Base-by-base conservation (phyloP, 2,329 filamentous ascomycete genomes). In the Ophiostoma pallidulum region DNA sequence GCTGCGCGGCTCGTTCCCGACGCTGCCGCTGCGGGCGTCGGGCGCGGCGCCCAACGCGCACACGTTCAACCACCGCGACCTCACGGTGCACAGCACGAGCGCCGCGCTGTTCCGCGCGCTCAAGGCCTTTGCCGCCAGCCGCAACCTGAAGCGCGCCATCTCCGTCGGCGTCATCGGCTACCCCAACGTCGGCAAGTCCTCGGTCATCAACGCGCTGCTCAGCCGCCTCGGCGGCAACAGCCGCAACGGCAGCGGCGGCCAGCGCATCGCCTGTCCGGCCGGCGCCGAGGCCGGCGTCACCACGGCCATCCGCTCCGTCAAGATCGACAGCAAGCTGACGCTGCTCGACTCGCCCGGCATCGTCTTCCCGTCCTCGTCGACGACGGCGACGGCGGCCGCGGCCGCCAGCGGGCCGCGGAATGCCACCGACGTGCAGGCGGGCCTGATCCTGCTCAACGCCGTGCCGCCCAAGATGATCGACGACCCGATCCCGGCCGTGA, bases 101-200 rank as follows among this genome's bases (percentile, higher is more conserved):
- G 76, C 85, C 45, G 82, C 87, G 0, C 78, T 96, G 9, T 89
- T 96, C 73, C 86, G 83, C 58, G 86, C 90, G 1, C 78, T 96
- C 52, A 96, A 96, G 72, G 83, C 86, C 37, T 96, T 86, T 61
- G 86, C 90, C 9, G 83, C 86, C 49, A 78, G 77, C 51, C 85
- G 86, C 58, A 83, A 94, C 62, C 72, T 96, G 56, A 94, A 94
- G 74, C 84, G 90, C 48, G 84, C 89, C 45, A 80, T 94, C 58
- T 90, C 86, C 18, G 90, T 96, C 51, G 90, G 90, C 55, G 86
- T 96, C 53, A 94, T 96, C 57, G 90, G 90, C 24, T 96, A 95
- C 65, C 90, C 90, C 58, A 96, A 96, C 63, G 90, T 95, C 51
- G 90, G 90, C 62, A 96, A 96, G 72, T 94, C 88, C 24, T 95